Percentiles rank a stretch among this genome's conserved stretches.
Evolutionary conservation across 805 yeast species (phyloP).

Genomic region (Cyberlindnera mrakii): DNA sequence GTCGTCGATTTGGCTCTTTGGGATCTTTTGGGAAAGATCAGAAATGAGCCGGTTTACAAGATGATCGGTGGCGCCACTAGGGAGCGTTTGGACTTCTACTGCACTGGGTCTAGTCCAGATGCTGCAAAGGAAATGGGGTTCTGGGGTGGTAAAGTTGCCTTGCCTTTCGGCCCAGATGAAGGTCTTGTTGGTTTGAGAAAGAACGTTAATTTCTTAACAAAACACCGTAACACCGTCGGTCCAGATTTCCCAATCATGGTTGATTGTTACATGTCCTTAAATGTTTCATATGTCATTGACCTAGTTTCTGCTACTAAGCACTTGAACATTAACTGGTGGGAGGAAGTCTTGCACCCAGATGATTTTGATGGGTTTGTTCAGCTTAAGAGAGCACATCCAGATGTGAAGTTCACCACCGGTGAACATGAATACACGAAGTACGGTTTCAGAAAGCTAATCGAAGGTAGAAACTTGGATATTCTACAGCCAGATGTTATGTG

Average conservation of each 20-base stretch:
- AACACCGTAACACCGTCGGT: constrained; percentile 41
- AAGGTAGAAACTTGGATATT: constrained; percentile 42
- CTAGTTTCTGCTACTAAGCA: constrained; percentile 38
- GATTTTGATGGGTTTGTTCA: constrained; percentile 42
- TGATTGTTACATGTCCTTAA: constrained; percentile 47
- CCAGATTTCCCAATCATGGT: constrained; percentile 50
- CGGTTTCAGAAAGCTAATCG: constrained; percentile 45
- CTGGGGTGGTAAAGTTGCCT: constrained; percentile 49
- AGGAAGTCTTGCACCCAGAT: constrained; percentile 46
- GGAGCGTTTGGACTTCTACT: constrained; percentile 40
- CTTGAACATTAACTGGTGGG: constrained; percentile 47
- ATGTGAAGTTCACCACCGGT: constrained; percentile 45
- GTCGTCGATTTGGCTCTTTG: constrained; percentile 45
- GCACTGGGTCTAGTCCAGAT: constrained; percentile 42
- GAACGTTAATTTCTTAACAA: constrained; percentile 38
- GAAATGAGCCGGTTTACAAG: constrained; percentile 46
- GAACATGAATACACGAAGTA: constrained; percentile 48
- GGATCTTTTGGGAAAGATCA: constrained; percentile 44
- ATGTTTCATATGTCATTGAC: constrained; percentile 42
- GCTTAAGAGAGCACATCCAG: constrained; percentile 41
- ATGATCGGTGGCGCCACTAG: constrained; percentile 46
- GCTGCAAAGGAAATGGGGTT: constrained; percentile 46
- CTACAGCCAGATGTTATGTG: constrained; percentile 50
- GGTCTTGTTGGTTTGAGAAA: constrained; percentile 40
- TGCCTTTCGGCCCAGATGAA: constrained; percentile 46